Evolutionary conservation across 495 filamentous ascomycete genomes (phyloP).

Genomic region (Cercophora sp.): DNA sequence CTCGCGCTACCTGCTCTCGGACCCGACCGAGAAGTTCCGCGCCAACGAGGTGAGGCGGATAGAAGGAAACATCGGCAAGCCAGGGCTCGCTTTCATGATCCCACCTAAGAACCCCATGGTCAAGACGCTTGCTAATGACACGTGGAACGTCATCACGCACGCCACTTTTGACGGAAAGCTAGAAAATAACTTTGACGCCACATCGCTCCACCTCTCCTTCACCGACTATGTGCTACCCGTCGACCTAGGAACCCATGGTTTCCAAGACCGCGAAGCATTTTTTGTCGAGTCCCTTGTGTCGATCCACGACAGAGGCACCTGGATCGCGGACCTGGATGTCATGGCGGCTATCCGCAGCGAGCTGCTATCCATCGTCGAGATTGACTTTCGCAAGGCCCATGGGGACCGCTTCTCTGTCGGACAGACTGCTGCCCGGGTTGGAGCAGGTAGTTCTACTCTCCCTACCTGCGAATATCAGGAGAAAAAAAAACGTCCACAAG

Average conservation of each 20-base stretch:
- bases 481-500: too few species aligned
- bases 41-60: background rate
- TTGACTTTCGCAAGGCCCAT: too few species aligned
- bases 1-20: background rate
- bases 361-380: too few species aligned
- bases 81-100: background rate
- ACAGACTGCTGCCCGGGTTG: too few species aligned
- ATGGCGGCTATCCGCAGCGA: too few species aligned
- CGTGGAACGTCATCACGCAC: conserved; percentile 27
- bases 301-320: conserved; percentile 9
- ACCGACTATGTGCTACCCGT: conserved; percentile 30
- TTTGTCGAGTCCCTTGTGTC: conserved; percentile 13
- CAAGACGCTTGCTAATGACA: background rate
- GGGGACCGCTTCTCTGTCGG: too few species aligned
- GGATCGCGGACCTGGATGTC: background rate
- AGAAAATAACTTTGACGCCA: conserved; percentile 27
- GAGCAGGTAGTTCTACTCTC: too few species aligned
- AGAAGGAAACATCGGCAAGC: background rate
- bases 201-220: conserved; percentile 41
- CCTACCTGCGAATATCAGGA: too few species aligned
- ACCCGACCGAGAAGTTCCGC: background rate
- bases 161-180: conserved; percentile 26
- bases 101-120: background rate
- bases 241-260: background rate
- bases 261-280: background rate